These are phyloP conservation scores for Zangia roseola DNA, from an alignment of 768 basidiomycete genomes.

Conservation along the genomic window DNA sequence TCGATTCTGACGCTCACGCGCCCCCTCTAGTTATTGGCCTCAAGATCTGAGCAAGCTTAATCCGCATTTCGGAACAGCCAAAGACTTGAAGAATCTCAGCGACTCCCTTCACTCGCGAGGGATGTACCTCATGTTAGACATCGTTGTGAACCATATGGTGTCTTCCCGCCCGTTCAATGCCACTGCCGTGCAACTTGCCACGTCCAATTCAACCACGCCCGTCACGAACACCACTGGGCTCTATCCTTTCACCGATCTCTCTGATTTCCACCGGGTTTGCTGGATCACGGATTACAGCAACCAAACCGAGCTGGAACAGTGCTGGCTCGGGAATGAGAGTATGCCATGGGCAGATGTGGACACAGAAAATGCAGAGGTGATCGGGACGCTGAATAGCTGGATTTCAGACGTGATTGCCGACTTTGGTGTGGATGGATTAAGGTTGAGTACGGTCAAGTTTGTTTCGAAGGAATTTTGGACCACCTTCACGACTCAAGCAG, in stretches of 20 bases:
- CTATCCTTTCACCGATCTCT: constrained; percentile 33
- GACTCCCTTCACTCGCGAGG: constrained; percentile 46
- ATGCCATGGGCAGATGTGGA: constrained; percentile 59
- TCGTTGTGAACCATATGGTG: constrained; percentile 64
- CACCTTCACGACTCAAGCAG: constrained; percentile 45
- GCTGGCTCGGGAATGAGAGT: constrained; percentile 57
- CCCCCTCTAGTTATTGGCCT: constrained; percentile 48
- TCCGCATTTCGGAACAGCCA: constrained; percentile 48
- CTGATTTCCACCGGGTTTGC: constrained; percentile 40
- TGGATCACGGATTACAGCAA: constrained; percentile 44
- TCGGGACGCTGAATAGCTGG: constrained; percentile 46
- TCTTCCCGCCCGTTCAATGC: constrained; percentile 28
- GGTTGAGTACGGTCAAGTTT: constrained; percentile 62
- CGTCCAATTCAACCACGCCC: constrained; percentile 6
- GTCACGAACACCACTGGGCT: constrained; percentile 21
- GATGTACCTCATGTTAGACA: constrained; percentile 63
- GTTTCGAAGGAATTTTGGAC: constrained; percentile 55
- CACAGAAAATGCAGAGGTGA: constrained; percentile 49
- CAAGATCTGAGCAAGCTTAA: constrained; percentile 48
- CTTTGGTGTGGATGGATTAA: constrained; percentile 53
- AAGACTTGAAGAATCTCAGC: constrained; percentile 50
- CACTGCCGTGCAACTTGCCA: constrained; percentile 23
- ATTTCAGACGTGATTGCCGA: constrained; percentile 43
- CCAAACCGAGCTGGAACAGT: constrained; percentile 50
- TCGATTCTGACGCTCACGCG: neutral